Conservation (phyloP, 208 protist species). For the Polymyxa betae region DNA sequence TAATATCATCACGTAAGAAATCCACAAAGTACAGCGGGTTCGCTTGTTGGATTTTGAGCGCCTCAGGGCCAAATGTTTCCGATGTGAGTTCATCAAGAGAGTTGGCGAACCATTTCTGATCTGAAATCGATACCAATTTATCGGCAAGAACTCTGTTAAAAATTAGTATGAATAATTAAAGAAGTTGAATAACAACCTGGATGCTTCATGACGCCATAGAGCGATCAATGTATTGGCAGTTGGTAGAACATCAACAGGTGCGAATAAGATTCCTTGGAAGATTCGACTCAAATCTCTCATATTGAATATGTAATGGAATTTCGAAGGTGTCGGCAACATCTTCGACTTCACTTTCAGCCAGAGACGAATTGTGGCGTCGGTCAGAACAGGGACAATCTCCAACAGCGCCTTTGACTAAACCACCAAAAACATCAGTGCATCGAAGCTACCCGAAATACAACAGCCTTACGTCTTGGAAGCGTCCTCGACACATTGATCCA, state of each 20-base stretch:
- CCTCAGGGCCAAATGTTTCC: conserved; percentile 65
- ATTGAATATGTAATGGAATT: conserved; percentile 98
- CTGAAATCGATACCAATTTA: conserved; percentile 87
- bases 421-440: neutral
- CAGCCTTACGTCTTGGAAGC: conserved; percentile 67
- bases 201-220: conserved; percentile 95
- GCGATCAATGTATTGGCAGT: conserved; percentile 81
- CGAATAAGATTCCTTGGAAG: conserved; percentile 89
- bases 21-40: conserved; percentile 86
- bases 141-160: conserved; percentile 89
- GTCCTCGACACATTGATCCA: conserved; percentile 68
- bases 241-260: conserved; percentile 80
- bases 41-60: neutral
- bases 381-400: conserved; percentile 59
- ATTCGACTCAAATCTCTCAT: conserved; percentile 92
- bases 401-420: conserved; percentile 51
- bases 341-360: conserved; percentile 74
- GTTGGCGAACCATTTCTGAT: conserved; percentile 93
- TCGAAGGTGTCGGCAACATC: conserved; percentile 94
- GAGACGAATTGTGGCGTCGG: conserved; percentile 68
- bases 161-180: neutral
- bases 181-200: conserved; percentile 21
- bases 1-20: conserved; percentile 79
- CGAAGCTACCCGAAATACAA: neutral
- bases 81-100: conserved; percentile 79